A percentile compares a stretch with the other conserved stretches of the same genome.
Conservation (phyloP, 1,139 yeast species). For the Eremothecium sinecaudum region DNA sequence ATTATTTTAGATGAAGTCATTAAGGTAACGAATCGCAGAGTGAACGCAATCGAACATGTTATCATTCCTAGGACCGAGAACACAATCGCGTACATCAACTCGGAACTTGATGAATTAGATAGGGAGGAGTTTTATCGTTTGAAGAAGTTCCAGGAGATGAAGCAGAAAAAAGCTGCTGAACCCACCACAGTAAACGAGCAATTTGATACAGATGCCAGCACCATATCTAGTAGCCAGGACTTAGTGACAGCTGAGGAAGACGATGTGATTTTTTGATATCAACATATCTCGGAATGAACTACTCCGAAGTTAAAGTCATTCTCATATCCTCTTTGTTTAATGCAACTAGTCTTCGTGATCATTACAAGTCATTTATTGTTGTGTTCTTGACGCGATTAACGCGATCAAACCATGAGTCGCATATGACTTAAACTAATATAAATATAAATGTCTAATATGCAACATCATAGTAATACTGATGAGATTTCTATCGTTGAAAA, state of each 20-base stretch:
- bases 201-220: conserved; percentile 7
- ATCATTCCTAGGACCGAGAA: conserved; percentile 96
- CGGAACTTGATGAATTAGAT: conserved; percentile 93
- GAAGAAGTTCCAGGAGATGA: conserved; percentile 92
- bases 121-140: conserved; percentile 95
- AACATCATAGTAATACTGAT: too few relatives aligned
- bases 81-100: conserved; percentile 85
- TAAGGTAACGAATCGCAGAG: conserved; percentile 95
- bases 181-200: too few relatives aligned
- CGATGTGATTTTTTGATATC: conserved; percentile 38
- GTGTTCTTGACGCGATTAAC: too few relatives aligned
- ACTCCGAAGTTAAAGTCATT: too few relatives aligned
- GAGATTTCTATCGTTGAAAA: too few relatives aligned
- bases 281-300: background rate
- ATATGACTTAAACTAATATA: too few relatives aligned
- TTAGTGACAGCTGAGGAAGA: conserved; percentile 39
- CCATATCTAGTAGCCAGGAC: conserved; percentile 19
- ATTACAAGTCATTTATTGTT: too few relatives aligned
- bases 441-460: too few relatives aligned
- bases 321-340: too few relatives aligned
- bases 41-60: conserved; percentile 96
- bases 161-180: conserved; percentile 49
- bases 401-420: too few relatives aligned
- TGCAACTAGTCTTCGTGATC: too few relatives aligned
- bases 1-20: conserved; percentile 94